These are phyloP conservation scores for Rhodotorula sp. DNA, from an alignment of 1,284 basidiomycete species.

Conservation along the genomic window DNA sequence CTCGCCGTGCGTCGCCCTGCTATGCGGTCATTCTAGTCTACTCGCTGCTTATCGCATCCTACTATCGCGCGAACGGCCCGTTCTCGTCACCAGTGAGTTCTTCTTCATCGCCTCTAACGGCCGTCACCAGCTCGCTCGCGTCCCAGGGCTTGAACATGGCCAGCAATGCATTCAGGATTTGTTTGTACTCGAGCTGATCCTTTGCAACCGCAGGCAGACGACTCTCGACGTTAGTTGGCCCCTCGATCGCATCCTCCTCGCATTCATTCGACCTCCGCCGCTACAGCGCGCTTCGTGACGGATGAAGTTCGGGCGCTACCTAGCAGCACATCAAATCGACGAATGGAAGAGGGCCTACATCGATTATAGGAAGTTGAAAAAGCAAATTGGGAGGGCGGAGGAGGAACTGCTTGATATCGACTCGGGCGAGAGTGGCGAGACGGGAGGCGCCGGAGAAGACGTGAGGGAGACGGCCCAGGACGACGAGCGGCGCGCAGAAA, in stretches of 20 bases:
- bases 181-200: too few relatives aligned
- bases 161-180: too few relatives aligned
- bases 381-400: conserved; percentile 31
- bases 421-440: background rate
- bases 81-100: too few relatives aligned
- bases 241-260: background rate
- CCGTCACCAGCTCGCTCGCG: background rate
- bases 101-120: background rate
- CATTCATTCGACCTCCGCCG: background rate
- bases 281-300: background rate
- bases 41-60: too few relatives aligned
- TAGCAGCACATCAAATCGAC: conserved; percentile 25
- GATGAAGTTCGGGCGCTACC: conserved; percentile 36
- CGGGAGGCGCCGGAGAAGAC: background rate
- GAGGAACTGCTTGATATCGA: conserved; percentile 30
- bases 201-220: too few relatives aligned
- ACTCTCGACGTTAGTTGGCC: background rate
- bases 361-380: conserved; percentile 39
- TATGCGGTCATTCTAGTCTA: too few relatives aligned
- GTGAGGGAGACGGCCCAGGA: background rate
- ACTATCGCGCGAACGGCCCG: too few relatives aligned
- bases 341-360: conserved; percentile 38
- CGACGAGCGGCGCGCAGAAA: background rate
- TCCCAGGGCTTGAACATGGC: background rate
- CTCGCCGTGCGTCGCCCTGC: too few relatives aligned